These are phyloP conservation scores for Raphanus hybrid DNA, from an alignment of 441 rosid species.

Conservation along the genomic window DNA sequence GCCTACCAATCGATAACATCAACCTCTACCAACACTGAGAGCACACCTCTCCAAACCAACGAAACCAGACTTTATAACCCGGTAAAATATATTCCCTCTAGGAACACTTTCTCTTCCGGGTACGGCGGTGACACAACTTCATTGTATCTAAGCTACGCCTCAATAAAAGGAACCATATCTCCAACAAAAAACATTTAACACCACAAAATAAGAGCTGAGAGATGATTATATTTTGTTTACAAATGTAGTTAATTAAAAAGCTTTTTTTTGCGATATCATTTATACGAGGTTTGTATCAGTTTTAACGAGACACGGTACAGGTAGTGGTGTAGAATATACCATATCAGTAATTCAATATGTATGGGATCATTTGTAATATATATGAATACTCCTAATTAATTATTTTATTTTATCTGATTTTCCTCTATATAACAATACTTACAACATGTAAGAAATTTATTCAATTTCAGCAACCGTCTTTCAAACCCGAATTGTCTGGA, in stretches of 20 bases:
- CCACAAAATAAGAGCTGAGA: neutral
- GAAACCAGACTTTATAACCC: too few species aligned
- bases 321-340: neutral
- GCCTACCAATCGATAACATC: too few species aligned
- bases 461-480: constrained; percentile 23
- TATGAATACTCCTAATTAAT: neutral
- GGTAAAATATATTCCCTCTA: too few species aligned
- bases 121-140: too few species aligned
- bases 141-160: too few species aligned
- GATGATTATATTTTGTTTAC: neutral
- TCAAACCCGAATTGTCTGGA: constrained; percentile 23
- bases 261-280: constrained; percentile 13
- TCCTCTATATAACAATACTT: neutral
- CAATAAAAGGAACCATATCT: neutral
- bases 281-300: constrained; percentile 1
- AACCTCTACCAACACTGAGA: too few species aligned
- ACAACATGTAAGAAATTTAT: constrained; percentile 20
- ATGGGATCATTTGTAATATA: constrained; percentile 17
- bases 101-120: too few species aligned
- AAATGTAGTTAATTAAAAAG: neutral
- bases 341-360: constrained; percentile 1
- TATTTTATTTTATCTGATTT: constrained; percentile 14
- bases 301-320: neutral
- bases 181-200: neutral
- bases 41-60: too few species aligned